Base-by-base conservation (phyloP, 2,329 filamentous ascomycete genomes). In the Penicillium sp. region DNA sequence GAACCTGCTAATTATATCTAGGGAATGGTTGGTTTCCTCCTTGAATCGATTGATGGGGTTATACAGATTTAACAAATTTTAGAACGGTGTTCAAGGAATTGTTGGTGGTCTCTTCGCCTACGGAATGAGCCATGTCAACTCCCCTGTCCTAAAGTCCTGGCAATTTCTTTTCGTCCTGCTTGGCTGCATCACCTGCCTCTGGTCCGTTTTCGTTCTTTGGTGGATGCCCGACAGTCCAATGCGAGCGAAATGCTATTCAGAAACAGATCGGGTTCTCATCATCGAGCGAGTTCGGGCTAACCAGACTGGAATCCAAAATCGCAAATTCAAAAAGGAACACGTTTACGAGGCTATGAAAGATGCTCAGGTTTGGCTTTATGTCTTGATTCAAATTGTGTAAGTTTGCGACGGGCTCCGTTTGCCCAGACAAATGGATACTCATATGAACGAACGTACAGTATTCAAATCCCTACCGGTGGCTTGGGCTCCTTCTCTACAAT, bases 51-150 rank as follows among this genome's bases (percentile, higher is more conserved):
- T 20, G 4, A 7, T 12, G 12, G 1, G 8, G 23, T 17, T 6
- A 4, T 13, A 20, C 26, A 4, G 1, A 8, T 33, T 37, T 37
- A 36, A 24, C 12, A 27, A 21, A 15, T 0, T 39, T 3, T 30
- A 50, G 47, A 50, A 50, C n/a, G 47, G 47, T 4, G 47, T 50
- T 13, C 47, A 50, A 50, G 47, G 75, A 58, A 74, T 76, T 34
- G 43, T 76, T 2, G 74, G 74, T 8, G 73, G 73, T 7, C 67
- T 67, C 29, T 60, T 77, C 4, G 71, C 74, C 4, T 77, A 76
- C 42, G 74, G 74, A 34, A 75, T 77, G 47, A 50, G 47, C 41
- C 47, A 50, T 32, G 47, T 50, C 30, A 32, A 50, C 20, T 49
- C 46, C 3, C 39, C 46, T 15, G 30, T 49, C 8, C 30, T 49